Evolutionary conservation across 495 filamentous ascomycete genomes (phyloP), one percentile per base, ranked within the genome.

Genomic region (Massariosphaeria phaeospora): DNA sequence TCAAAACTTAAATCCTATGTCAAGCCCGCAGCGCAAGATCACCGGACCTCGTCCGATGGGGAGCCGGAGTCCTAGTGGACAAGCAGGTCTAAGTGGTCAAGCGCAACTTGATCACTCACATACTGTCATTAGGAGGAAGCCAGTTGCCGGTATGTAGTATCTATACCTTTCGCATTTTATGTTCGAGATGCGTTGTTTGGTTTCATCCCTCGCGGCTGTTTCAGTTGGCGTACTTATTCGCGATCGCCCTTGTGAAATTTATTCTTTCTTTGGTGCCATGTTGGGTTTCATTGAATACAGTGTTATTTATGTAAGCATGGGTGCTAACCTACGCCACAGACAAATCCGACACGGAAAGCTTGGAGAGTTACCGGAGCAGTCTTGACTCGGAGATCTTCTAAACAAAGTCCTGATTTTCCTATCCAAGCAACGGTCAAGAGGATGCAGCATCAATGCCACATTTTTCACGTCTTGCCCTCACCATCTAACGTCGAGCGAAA

Each of bases 11-110:
- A 38, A 61, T 20, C 31, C 49, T 12, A 65, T 67, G 62, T 61
- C 48, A 20, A 57, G 48, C 13, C 48, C 60, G 1, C 59, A 50
- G 39, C 65, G 68, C 31, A 70, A 70, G 52, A 70, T 72, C 49
- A 70, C 68, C 2, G 69, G 69, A 4, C 69, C 68, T 10, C 40
- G 69, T 10, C 69, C 69, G 0, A 72, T 72, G 69, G 69, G 68
- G 27, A 58, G 52, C 26, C 49, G 65, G 18, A 65, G 65, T 36
- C 65, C 65, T 2, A 65, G 62, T 29, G 56, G 51, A 17, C 54
- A 58, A 27, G 41, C 36, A 7, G 40, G 43, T 6, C 30, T 51
- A 47, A 51, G 54, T 26, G 35, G 40, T 12, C 51, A 55, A 5
- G 26, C 10, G 10, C 27, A 41, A 34, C 34, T 55, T 33, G 50